Conservation (phyloP, 2,329 filamentous ascomycete genomes). For the Fusarium ambrosium region DNA sequence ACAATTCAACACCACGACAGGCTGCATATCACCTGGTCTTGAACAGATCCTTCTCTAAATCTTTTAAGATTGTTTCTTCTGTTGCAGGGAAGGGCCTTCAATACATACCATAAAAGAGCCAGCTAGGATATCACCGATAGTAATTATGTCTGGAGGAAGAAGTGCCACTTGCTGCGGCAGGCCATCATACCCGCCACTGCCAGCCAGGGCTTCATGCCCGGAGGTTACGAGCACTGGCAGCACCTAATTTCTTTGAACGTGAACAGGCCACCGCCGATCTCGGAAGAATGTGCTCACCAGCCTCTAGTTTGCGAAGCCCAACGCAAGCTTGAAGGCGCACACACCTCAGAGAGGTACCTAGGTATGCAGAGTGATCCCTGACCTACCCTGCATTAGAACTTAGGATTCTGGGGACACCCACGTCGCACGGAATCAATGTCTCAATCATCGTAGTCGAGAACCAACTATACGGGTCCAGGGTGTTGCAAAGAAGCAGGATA, state of each 20-base stretch:
- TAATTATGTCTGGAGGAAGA: neutral
- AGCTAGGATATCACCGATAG: neutral
- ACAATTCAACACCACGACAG: neutral
- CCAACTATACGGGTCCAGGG: neutral
- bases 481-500: neutral
- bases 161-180: neutral
- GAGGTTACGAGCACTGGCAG: neutral
- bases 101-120: neutral
- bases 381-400: neutral
- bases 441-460: neutral
- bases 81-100: neutral
- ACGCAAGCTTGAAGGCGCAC: neutral
- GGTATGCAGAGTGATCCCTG: conserved; percentile 10
- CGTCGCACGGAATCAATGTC: neutral
- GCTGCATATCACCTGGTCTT: neutral
- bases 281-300: neutral
- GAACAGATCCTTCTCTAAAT: neutral
- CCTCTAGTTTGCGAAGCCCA: neutral
- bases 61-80: neutral
- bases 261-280: neutral
- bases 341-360: neutral
- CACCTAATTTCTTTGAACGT: neutral
- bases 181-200: neutral
- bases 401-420: neutral
- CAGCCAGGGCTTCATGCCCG: neutral